Evolutionary conservation across 106 monocot species (phyloP), one percentile per base, ranked within the genome.

Genomic region (Xerophyta viscosa): DNA sequence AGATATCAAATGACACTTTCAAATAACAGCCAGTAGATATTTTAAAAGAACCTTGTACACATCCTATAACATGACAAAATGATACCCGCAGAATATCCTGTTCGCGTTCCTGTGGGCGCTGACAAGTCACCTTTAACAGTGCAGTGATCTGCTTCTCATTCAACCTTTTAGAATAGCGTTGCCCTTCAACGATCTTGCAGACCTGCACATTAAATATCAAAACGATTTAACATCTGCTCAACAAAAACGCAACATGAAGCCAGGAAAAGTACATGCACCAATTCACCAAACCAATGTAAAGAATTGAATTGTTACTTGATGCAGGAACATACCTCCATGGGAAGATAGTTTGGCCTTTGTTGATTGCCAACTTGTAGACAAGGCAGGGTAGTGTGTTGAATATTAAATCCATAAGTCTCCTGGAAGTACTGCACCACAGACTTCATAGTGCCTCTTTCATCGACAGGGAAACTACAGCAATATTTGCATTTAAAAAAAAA

Each of bases 281-380:
- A n/a, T n/a, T n/a, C n/a, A n/a, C n/a, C n/a, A 46, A 46, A 29
- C 15, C 18, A 27, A 6, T 4, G 2, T 36, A 10, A 46, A 37
- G 24, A 13, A 39, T 39, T 7, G 10, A 8, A 39, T 15, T 2
- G 6, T 2, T 39, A 39, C 15, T 2, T 15, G 19, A 13, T 29
- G 11, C 20, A 25, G 3, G 33, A 8, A 27, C 42, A 24, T 24
- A 89, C 96, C 82, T 96, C 96, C 96, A 96, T 89, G 3, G 96
- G 96, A 18, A 96, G 82, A 81, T 96, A 96, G 49, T 96, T 96
- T 23, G 88, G 88, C 30, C 88, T 75, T 46, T 88, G 86, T 19
- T 80, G 80, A 68, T 88, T 94, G 12, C 96, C 96, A 51, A 88
- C 96, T 77, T 96, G 88, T 52, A 86, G 54, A 50, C 91, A 91